These are phyloP conservation scores for Talaromyces piceae DNA, from an alignment of 2,329 filamentous ascomycete species.

Conservation along the genomic window DNA sequence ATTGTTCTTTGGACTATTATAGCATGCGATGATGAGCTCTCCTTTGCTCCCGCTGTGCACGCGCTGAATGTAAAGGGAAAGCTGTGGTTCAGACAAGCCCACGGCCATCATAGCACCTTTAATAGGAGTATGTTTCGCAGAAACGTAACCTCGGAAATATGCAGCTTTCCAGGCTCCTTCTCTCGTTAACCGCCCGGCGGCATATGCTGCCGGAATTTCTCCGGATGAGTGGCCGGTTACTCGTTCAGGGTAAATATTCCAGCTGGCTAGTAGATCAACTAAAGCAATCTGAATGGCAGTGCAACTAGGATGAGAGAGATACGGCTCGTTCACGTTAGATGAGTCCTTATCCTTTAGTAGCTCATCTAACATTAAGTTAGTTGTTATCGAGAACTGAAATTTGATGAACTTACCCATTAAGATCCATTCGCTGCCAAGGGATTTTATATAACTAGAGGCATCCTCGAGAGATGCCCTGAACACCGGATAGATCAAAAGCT, in stretches of 20 bases:
- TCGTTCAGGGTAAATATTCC: constrained; percentile 16
- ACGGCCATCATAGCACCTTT: constrained; percentile 25
- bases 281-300: constrained; percentile 25
- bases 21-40: constrained; percentile 21
- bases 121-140: constrained; percentile 14
- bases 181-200: constrained; percentile 29
- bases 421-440: constrained; percentile 18
- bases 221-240: constrained; percentile 27
- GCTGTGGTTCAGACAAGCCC: constrained; percentile 14
- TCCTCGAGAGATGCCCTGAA: constrained; percentile 16
- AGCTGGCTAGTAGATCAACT: constrained; percentile 21
- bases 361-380: constrained; percentile 19
- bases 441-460: constrained; percentile 17
- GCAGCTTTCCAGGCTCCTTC: constrained; percentile 22
- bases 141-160: constrained; percentile 22
- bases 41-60: constrained; percentile 11
- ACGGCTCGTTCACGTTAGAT: constrained; percentile 18
- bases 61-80: constrained; percentile 15
- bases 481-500: constrained; percentile 14
- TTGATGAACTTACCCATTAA: not conserved
- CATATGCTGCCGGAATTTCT: constrained; percentile 40
- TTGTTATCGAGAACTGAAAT: not conserved
- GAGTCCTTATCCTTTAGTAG: constrained; percentile 14
- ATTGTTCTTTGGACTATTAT: constrained; percentile 22
- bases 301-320: constrained; percentile 23